Conservation (phyloP, 169 alveolate genomes). For the Cryptosporidium tyzzeri region DNA sequence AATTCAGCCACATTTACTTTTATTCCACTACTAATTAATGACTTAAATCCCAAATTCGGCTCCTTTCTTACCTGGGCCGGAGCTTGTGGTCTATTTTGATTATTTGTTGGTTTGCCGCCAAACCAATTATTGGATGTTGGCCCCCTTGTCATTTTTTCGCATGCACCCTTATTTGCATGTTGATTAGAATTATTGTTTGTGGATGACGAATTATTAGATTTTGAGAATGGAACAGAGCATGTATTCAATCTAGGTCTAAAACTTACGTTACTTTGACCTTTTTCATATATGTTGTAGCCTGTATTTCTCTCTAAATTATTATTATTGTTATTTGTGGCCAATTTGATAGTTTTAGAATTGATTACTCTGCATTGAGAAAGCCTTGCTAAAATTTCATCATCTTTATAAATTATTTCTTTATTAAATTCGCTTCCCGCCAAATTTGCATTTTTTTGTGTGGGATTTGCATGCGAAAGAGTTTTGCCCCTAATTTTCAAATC, state of each 20-base stretch:
- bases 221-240: slow-evolving; percentile 4
- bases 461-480: not conserved
- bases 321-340: slow-evolving; percentile 2
- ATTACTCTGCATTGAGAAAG: slow-evolving; percentile 74
- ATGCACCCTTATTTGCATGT: not conserved
- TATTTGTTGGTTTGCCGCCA: not conserved
- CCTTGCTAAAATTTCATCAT: slow-evolving; percentile 50
- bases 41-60: slow-evolving; percentile 57
- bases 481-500: not conserved
- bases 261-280: not conserved
- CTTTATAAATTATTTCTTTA: not conserved
- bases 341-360: slow-evolving; percentile 43
- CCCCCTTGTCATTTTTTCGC: slow-evolving; percentile 16
- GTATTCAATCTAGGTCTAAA: slow-evolving; percentile 6
- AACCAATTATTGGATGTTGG: not conserved
- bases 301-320: not conserved
- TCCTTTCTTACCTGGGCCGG: not conserved
- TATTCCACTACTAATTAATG: slow-evolving; percentile 52
- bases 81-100: not conserved
- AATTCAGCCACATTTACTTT: slow-evolving; percentile 46
- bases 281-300: not conserved
- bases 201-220: not conserved
- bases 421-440: not conserved
- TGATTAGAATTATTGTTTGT: not conserved
- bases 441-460: not conserved